Base-by-base conservation (phyloP, 2,329 filamentous ascomycete genomes). In the Colletotrichum sp. region DNA sequence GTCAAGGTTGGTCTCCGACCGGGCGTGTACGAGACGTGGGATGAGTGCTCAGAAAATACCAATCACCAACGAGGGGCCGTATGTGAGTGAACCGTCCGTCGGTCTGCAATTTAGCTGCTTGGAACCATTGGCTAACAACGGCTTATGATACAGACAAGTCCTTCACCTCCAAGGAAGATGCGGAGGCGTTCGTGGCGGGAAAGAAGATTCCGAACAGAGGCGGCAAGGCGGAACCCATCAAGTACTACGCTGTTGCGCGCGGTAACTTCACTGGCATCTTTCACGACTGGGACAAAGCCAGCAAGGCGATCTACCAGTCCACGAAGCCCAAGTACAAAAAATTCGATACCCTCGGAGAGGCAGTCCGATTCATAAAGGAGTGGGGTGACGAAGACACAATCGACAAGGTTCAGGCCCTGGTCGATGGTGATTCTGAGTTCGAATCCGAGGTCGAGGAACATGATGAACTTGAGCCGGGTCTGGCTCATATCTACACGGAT, bases 181-280 rank as follows among this genome's bases (percentile, higher is more conserved):
- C 96, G n/a, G 90, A 94, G 80, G 92, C 91, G 3, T 98, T 95
- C 82, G 88, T 95, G 30, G 91, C 90, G 2, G 94, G 95, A 63
- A 90, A 89, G 78, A 89, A 90, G 72, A 84, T 84, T 9, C 82
- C 82, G 5, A 79, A 82, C 16, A 81, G 85, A 19, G 80, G 86
- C 27, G 83, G 86, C 55, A 72, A 75, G 32, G 80, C 85, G 64
- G 83, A 87, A 75, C 85, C 88, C 62, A 81, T 86, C 66, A 87
- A 86, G 65, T 93, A 89, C 83, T 93, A 93, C 80, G 92, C 89
- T 5, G 90, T 93, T 8, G 92, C 91, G 2, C 86, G 90, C 7
- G 92, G 92, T n/a, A 86, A 85, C 59, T 84, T 83, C 22, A 90
- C 91, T 3, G 92, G 92, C 36, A 90, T 93, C 34, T 93, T 92